Base-by-base conservation (phyloP, 2,329 filamentous ascomycete genomes). In the Macrophomina phaseolina region DNA sequence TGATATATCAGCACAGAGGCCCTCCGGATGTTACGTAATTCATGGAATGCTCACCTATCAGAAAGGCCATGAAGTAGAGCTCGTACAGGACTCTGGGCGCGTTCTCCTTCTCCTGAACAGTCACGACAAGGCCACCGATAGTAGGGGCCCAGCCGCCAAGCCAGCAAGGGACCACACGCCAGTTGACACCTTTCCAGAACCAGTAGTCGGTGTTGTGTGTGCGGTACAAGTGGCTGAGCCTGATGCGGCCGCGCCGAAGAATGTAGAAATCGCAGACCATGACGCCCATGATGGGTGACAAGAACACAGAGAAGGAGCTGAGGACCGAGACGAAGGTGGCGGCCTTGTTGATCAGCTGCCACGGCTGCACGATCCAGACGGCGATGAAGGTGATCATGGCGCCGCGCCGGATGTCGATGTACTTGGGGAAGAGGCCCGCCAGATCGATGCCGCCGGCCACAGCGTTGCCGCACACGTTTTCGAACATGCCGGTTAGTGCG, bases 41-140 rank as follows among this genome's bases (percentile, higher is more conserved):
- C 12, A 8, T 23, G 11, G 4, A 45, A 45, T 12, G 67, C 74
- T 69, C 56, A 75, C 81, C 82, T 16, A 82, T 75, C 12, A 83
- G 75, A 67, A 84, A 84, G 0, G 82, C 81, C 74, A 81, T 80
- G 66, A 81, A 83, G 69, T 84, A 84, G 18, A 84, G 69, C 69
- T 84, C 74, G n/a, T 78, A 78, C 42, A 83, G 68, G 3, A 72
- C 73, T 36, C 73, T 73, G 3, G 80, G 75, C 4, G 80, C 78
- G 64, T 72, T 66, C 69, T 76, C 74, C 18, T 34, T 61, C 34
- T 52, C 64, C 51, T 75, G 71, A 8, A 78, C 76, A 5, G 75
- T 79, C 62, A 79, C 72, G 23, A 82, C 60, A 36, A 82, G 70
- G 7, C 80, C 79, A 8, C 81, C 76, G 53, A 84, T 76, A 0